phyloP scores from a whole-genome alignment of 2,329 filamentous ascomycete species.

The Stagonosporopsis cucurbitacearum region DNA sequence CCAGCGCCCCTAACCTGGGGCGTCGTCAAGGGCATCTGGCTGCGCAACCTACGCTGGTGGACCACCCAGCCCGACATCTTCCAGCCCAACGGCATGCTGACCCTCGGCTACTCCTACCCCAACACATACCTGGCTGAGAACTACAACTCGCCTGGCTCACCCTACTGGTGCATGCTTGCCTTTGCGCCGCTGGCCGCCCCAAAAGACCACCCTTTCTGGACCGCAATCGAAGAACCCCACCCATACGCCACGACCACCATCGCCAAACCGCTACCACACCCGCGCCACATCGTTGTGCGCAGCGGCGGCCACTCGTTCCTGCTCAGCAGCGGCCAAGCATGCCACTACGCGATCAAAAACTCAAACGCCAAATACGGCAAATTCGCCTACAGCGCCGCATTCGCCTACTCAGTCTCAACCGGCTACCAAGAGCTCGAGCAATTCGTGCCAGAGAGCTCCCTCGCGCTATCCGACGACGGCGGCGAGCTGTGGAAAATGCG shows the following conservation, averaged over 20 bases:
- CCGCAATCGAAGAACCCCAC: constrained; percentile 67
- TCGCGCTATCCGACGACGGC: constrained; percentile 77
- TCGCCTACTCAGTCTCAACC: constrained; percentile 78
- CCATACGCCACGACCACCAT: constrained; percentile 63
- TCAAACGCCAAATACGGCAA: constrained; percentile 82
- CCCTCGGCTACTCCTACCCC: constrained; percentile 77
- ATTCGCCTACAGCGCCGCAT: constrained; percentile 78
- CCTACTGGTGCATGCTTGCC: constrained; percentile 81
- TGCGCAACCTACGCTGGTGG: constrained; percentile 81
- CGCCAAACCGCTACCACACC: constrained; percentile 69
- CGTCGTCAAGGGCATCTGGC: constrained; percentile 76
- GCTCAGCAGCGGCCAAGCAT: constrained; percentile 75
- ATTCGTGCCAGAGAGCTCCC: constrained; percentile 75
- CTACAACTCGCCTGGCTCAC: constrained; percentile 76
- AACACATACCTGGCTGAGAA: constrained; percentile 85
- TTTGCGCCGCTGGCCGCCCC: constrained; percentile 77
- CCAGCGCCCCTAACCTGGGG: constrained; percentile 77
- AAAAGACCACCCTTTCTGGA: constrained; percentile 76
- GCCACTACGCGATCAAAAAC: constrained; percentile 80
- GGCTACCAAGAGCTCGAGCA: constrained; percentile 78
- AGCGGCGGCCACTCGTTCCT: constrained; percentile 78
- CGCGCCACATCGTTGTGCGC: constrained; percentile 74
- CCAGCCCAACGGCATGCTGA: constrained; percentile 75
- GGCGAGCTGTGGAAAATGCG: constrained; percentile 81
- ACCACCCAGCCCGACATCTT: constrained; percentile 77